Conservation (phyloP, 768 basidiomycete species). For the Butyriboletus loyo region DNA sequence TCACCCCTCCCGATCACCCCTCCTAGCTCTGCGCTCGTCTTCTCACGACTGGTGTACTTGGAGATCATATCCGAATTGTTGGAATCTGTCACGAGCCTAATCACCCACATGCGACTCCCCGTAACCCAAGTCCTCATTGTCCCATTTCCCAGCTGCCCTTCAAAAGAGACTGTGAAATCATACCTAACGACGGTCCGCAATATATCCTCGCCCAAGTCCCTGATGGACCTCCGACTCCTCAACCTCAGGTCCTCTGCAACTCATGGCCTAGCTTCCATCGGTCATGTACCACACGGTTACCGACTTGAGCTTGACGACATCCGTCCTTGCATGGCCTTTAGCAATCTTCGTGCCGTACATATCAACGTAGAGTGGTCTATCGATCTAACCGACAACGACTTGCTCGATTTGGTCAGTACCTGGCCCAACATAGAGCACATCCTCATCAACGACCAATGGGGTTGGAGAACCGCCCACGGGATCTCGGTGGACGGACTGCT, state of each 20-base stretch:
- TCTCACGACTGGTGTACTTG: neutral
- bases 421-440: constrained; percentile 7
- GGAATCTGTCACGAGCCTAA: neutral
- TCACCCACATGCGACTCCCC: neutral
- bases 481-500: constrained; percentile 6
- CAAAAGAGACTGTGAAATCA: neutral
- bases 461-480: neutral
- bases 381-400: neutral
- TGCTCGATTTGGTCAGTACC: constrained; percentile 10
- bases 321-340: neutral
- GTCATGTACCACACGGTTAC: neutral
- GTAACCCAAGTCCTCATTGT: neutral
- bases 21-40: neutral
- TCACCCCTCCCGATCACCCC: neutral
- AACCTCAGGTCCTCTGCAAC: neutral
- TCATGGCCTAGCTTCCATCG: neutral
- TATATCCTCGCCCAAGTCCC: neutral
- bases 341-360: neutral
- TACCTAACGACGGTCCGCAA: neutral
- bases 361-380: constrained; percentile 4
- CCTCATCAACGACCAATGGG: constrained; percentile 9
- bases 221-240: constrained; percentile 1
- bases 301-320: neutral
- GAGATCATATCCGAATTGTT: neutral
- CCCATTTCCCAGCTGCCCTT: neutral